phyloP scores from a whole-genome alignment of 129 eudicot species.

The Daucus carota region DNA sequence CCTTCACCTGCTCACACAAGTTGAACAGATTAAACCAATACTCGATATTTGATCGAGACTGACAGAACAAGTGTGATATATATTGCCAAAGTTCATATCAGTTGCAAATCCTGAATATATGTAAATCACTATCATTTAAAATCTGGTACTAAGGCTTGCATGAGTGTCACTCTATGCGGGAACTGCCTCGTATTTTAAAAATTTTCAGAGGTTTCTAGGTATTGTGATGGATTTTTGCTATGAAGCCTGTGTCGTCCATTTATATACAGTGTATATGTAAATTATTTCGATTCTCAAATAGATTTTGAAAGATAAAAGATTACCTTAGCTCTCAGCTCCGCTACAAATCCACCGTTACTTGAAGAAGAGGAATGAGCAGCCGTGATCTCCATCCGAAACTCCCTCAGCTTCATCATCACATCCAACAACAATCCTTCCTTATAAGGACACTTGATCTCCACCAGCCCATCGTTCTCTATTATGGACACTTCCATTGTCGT shows the following conservation, averaged over 20 bases:
- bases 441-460: constrained; percentile 56
- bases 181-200: too few species aligned
- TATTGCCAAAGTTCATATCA: not conserved
- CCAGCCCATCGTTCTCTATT: constrained; percentile 81
- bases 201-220: too few species aligned
- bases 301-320: not conserved
- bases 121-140: too few species aligned
- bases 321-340: constrained; percentile 91
- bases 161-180: too few species aligned
- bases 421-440: constrained; percentile 72
- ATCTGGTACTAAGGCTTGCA: too few species aligned
- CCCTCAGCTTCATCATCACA: constrained; percentile 62
- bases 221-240: too few species aligned
- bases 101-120: too few species aligned
- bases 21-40: not conserved
- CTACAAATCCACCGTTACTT: constrained; percentile 37
- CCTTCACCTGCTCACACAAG: constrained; percentile 46
- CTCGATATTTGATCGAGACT: not conserved
- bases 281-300: too few species aligned
- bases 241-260: too few species aligned
- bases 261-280: too few species aligned
- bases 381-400: constrained; percentile 49
- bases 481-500: constrained; percentile 71
- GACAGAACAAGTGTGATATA: not conserved
- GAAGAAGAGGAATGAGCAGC: constrained; percentile 53